Evolutionary conservation across 495 filamentous ascomycete genomes (phyloP), one percentile per base, ranked within the genome.

Genomic region (Penicillium paradoxum): DNA sequence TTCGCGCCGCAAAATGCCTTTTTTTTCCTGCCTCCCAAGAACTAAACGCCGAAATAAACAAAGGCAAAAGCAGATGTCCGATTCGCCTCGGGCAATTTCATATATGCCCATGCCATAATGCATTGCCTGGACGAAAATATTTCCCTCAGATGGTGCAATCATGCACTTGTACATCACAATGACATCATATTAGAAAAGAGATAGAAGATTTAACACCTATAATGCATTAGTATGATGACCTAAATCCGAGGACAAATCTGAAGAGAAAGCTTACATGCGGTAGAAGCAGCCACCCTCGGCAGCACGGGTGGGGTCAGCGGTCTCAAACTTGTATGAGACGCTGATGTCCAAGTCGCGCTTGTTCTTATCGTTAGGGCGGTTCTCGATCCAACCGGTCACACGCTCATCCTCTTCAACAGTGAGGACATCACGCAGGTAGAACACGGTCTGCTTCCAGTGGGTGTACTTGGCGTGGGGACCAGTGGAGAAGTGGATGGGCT

Each of bases 361-460:
- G 75, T 97, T 98, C 81, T 90, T 89, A 49, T 86, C 82, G 63
- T 96, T 98, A 21, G 95, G 93, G 66, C 83, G 87, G 75, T 89
- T 92, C 58, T 83, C 79, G 37, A 97, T 72, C 10, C 74, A 73
- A 44, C 89, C 91, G 44, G 73, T 71, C 51, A 97, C 81, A 54
- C 75, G 71, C 69, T 95, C 91, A 30, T 82, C 83, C 59, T 85
- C 77, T 64, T 93, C 84, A 6, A 96, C 85, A 13, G 90, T 92
- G 55, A 97, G 74, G 19, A 91, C 84, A 56, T 95, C 88, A 51
- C 82, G 80, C 43, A 95, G 75, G 68, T 95, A 95, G 77, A 95
- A 92, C 29, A 95, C 89, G 14, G 89, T 95, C 74, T 95, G 89
- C 73, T 95, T 95, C 89, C 89, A 95, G 79, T 95, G 89, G 13